Evolutionary conservation across 352 stramenopile genomes (phyloP).

Genomic region (Phytophthora pistaciae): DNA sequence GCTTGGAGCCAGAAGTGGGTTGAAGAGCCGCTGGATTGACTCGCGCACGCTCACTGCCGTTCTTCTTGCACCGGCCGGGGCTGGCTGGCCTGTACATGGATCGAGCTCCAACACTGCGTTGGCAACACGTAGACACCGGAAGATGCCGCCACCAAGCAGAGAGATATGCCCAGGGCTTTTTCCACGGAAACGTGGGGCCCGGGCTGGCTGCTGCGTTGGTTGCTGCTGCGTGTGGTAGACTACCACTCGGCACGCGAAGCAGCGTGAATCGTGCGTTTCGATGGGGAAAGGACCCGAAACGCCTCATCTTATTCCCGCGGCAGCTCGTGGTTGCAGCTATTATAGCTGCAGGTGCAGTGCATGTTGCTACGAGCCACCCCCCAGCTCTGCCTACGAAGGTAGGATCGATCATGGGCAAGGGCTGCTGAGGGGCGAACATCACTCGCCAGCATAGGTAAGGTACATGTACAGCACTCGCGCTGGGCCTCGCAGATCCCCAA

Average conservation of each 20-base stretch:
- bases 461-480: background rate
- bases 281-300: background rate
- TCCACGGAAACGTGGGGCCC: background rate
- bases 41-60: background rate
- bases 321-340: background rate
- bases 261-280: too few relatives aligned
- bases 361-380: background rate
- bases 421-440: too few relatives aligned
- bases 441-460: background rate
- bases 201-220: background rate
- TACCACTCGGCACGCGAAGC: too few relatives aligned
- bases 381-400: background rate
- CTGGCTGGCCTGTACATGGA: background rate
- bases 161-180: slow-evolving; percentile 5
- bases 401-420: background rate
- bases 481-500: background rate
- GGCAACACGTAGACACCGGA: too few relatives aligned
- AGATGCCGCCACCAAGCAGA: background rate
- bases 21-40: background rate
- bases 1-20: slow-evolving; percentile 10
- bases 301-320: background rate
- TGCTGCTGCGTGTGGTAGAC: background rate
- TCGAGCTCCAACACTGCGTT: background rate
- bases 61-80: background rate
- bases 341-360: background rate